Conservation (phyloP, 768 basidiomycete species). For the Neoboletus brunneissimus region DNA sequence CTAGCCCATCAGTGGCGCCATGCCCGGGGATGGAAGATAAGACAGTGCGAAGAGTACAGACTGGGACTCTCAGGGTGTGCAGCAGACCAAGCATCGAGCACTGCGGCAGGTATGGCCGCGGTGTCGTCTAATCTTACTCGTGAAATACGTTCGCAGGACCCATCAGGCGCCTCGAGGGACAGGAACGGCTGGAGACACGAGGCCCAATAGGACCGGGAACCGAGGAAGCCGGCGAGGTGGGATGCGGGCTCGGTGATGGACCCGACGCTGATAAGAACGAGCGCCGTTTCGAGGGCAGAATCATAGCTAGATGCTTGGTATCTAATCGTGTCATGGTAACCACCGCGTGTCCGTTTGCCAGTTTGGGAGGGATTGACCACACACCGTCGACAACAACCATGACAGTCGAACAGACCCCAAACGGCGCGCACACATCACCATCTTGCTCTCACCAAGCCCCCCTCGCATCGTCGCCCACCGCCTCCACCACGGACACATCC, state of each 20-base stretch:
- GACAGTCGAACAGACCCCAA: not conserved
- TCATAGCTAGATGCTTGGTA: too few species aligned
- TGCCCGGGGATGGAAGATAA: conserved; percentile 10
- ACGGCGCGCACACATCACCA: not conserved
- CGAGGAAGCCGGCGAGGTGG: not conserved
- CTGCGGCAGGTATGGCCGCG: not conserved
- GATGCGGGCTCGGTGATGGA: not conserved
- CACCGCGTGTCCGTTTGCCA: not conserved
- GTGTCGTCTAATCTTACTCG: not conserved
- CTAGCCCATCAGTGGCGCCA: conserved; percentile 18
- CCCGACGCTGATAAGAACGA: not conserved
- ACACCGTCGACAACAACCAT: conserved; percentile 1
- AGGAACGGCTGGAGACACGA: conserved; percentile 26
- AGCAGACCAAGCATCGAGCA: not conserved
- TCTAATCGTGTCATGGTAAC: conserved; percentile 6
- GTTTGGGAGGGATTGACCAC: not conserved
- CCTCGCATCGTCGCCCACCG: not conserved
- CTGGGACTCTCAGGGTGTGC: too few species aligned
- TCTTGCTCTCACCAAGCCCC: not conserved
- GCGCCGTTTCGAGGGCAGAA: too few species aligned
- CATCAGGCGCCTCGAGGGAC: conserved; percentile 1
- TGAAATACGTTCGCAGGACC: not conserved
- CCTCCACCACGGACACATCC: conserved; percentile 19
- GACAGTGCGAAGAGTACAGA: too few species aligned
- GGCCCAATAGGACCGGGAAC: not conserved